phyloP scores from a whole-genome alignment of 257 asterid genomes.

The Nicotiana otophora region DNA sequence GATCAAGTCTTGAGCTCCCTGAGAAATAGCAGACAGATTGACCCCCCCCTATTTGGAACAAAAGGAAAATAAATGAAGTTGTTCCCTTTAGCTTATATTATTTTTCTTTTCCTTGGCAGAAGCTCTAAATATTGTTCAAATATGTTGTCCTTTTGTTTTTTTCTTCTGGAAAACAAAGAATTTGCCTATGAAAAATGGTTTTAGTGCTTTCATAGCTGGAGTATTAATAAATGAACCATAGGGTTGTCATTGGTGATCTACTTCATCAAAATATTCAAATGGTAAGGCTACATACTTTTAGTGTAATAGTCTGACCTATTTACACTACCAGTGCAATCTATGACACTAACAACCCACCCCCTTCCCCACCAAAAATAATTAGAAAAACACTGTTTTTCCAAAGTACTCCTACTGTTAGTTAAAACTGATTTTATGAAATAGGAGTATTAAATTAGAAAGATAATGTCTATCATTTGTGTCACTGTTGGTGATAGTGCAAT shows the following conservation, averaged over 20 bases:
- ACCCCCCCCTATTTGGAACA: background rate
- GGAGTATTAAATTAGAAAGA: too few species aligned
- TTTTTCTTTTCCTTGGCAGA: too few species aligned
- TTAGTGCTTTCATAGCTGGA: background rate
- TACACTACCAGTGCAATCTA: background rate
- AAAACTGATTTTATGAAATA: too few species aligned
- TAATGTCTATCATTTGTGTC: too few species aligned
- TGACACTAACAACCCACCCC: background rate
- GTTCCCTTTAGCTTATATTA: background rate
- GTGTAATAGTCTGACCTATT: background rate
- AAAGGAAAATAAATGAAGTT: background rate
- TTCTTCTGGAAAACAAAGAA: too few species aligned
- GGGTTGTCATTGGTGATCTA: background rate
- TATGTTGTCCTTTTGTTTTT: too few species aligned
- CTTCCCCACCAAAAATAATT: background rate
- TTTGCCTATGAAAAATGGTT: background rate
- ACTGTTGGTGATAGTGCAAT: too few species aligned
- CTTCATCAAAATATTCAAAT: background rate
- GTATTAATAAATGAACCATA: too few species aligned
- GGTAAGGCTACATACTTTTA: background rate
- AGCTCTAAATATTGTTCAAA: too few species aligned
- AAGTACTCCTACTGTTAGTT: background rate
- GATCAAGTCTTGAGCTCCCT: background rate
- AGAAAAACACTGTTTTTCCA: background rate
- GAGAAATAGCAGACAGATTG: background rate